A percentile compares a stretch with the other conserved stretches of the same genome.
Evolutionary conservation across 1,284 basidiomycete species (phyloP).

Genomic region (Pterulicium gracile): DNA sequence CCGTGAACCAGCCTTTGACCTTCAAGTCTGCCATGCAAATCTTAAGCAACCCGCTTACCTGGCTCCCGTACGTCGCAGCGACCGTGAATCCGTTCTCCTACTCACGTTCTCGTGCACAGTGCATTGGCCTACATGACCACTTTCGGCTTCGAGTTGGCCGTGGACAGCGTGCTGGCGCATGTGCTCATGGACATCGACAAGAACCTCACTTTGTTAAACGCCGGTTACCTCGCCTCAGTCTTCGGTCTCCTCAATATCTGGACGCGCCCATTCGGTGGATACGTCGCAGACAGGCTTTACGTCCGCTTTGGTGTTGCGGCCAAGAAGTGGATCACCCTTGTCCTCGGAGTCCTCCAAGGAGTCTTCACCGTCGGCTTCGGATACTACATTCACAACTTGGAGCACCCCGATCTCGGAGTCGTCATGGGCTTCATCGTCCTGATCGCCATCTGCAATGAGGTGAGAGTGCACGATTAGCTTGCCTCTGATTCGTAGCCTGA

Average conservation of each 20-base stretch:
- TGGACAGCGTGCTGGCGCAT: conserved; percentile 45
- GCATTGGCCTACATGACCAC: conserved; percentile 21
- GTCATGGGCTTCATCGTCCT: conserved; percentile 16
- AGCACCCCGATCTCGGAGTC: conserved; percentile 12
- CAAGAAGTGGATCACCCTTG: conserved; percentile 42
- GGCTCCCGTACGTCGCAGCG: conserved; percentile 45
- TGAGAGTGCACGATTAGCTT: conserved; percentile 12
- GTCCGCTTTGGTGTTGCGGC: conserved; percentile 30
- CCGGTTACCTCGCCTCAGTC: conserved; percentile 30
- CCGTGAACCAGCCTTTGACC: conserved; percentile 40
- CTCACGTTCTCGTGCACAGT: not conserved
- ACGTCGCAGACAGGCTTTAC: conserved; percentile 40
- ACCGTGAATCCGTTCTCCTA: conserved; percentile 12
- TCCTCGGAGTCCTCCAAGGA: conserved; percentile 35
- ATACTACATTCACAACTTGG: conserved; percentile 7
- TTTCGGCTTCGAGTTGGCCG: conserved; percentile 49
- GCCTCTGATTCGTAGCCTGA: conserved; percentile 21
- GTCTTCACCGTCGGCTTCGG: conserved; percentile 29
- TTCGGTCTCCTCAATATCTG: conserved; percentile 45
- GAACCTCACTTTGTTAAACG: conserved; percentile 33
- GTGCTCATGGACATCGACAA: conserved; percentile 32
- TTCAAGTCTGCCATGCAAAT: conserved; percentile 23
- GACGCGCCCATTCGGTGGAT: conserved; percentile 42
- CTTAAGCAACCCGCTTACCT: conserved; percentile 37
- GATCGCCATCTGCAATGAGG: conserved; percentile 8